Conservation (phyloP, 139 green algal genomes). For the Coelastrella sp. region DNA sequence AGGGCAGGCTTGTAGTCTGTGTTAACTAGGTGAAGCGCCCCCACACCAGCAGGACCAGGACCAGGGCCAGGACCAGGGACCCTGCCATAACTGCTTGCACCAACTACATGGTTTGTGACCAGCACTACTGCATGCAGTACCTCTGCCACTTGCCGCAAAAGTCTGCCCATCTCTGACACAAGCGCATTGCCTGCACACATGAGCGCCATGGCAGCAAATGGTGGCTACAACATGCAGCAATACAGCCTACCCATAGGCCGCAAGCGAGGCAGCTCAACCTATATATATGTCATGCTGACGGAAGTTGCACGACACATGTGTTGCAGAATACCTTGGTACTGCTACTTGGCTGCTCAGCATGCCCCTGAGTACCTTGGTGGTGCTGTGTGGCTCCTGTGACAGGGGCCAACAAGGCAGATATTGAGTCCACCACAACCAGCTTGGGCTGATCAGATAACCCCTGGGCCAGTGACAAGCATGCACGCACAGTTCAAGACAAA, state of each 20-base stretch:
- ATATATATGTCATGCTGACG: too few species aligned
- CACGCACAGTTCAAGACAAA: neutral
- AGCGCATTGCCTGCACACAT: conserved; percentile 51
- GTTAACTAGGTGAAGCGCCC: neutral
- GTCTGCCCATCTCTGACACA: conserved; percentile 43
- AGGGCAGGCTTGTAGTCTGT: conserved; percentile 57
- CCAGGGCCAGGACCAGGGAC: neutral
- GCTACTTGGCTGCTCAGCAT: too few species aligned
- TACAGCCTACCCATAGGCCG: too few species aligned
- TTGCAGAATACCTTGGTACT: too few species aligned
- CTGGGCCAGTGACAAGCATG: neutral
- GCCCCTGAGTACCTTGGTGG: conserved; percentile 41
- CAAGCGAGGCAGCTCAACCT: too few species aligned
- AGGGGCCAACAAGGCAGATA: conserved; percentile 57
- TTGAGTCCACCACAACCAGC: conserved; percentile 66
- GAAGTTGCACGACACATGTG: too few species aligned
- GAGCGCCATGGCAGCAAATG: neutral
- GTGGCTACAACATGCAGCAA: too few species aligned
- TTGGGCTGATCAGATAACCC: neutral
- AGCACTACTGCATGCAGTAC: conserved; percentile 52
- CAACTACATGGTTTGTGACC: conserved; percentile 67
- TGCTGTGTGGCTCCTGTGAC: conserved; percentile 58
- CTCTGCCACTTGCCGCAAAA: conserved; percentile 52
- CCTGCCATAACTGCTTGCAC: neutral
- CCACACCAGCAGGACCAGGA: neutral